A percentile compares a stretch with the other conserved stretches of the same genome.
Evolutionary conservation across 1,284 basidiomycete genomes (phyloP).

Genomic region (Apiotrichum veenhuisii): DNA sequence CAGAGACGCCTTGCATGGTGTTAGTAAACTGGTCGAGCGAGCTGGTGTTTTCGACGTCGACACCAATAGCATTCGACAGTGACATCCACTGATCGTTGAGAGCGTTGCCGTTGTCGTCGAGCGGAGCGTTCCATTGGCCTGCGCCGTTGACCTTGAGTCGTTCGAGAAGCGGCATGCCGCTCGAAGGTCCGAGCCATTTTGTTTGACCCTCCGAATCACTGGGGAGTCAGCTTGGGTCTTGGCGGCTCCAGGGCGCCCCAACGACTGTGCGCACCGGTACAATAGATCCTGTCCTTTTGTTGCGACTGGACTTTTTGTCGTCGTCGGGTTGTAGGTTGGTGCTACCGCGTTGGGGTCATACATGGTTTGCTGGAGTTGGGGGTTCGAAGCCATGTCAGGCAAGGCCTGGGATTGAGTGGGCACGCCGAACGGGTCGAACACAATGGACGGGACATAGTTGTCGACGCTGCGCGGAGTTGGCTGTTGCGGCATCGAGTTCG

Average conservation of each 20-base stretch:
- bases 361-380: conserved; percentile 14
- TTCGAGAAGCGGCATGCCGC: conserved; percentile 37
- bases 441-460: conserved; percentile 17
- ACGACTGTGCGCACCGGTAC: conserved; percentile 21
- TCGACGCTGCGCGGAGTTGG: background rate
- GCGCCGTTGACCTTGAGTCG: conserved; percentile 25
- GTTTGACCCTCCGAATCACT: conserved; percentile 34
- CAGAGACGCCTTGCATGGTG: background rate
- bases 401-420: conserved; percentile 7
- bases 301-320: conserved; percentile 3
- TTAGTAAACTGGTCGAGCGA: conserved; percentile 10
- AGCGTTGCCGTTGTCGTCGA: conserved; percentile 17
- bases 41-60: conserved; percentile 20
- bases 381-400: conserved; percentile 12
- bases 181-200: conserved; percentile 36
- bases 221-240: background rate
- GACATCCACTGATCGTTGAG: conserved; percentile 34
- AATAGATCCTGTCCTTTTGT: conserved; percentile 23
- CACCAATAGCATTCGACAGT: conserved; percentile 30
- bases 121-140: conserved; percentile 11
- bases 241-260: background rate
- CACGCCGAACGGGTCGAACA: conserved; percentile 17
- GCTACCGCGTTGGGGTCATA: conserved; percentile 12
- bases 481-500: background rate
- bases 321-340: conserved; percentile 1